These are phyloP conservation scores for Marasmius tenuissimus DNA, from an alignment of 1,284 basidiomycete species.

Conservation along the genomic window DNA sequence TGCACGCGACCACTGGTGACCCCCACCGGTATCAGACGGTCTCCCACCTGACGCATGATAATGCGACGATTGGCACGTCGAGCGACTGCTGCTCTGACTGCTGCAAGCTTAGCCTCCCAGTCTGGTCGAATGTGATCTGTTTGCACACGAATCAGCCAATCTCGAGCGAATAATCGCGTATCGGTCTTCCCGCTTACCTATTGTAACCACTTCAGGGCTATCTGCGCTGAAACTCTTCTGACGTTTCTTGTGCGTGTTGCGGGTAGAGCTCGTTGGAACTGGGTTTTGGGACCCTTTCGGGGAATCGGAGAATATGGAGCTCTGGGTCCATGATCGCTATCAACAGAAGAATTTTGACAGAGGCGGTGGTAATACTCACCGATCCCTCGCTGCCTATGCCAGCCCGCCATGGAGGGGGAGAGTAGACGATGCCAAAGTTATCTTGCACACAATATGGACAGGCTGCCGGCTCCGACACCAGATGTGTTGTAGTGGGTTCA, in stretches of 20 bases:
- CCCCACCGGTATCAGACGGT: conserved; percentile 94
- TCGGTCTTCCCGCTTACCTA: conserved; percentile 51
- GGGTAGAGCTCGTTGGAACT: conserved; percentile 29
- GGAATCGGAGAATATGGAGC: conserved; percentile 51
- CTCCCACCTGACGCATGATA: conserved; percentile 98
- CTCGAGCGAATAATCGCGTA: conserved; percentile 4
- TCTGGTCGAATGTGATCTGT: conserved; percentile 91
- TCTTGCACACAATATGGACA: conserved; percentile 98
- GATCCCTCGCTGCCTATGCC: conserved; percentile 71
- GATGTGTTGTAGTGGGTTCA: conserved; percentile 90
- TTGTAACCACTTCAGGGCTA: conserved; percentile 87
- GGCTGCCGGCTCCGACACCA: conserved; percentile 91
- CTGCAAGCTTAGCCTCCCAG: conserved; percentile 91
- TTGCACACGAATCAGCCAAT: conserved; percentile 14
- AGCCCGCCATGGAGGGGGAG: conserved; percentile 76
- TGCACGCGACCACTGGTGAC: conserved; percentile 84
- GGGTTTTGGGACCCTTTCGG: conserved; percentile 42
- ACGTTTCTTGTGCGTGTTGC: conserved; percentile 64
- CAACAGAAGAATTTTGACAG: conserved; percentile 3
- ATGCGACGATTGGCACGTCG: conserved; percentile 93
- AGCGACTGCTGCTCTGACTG: conserved; percentile 84
- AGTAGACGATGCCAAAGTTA: conserved; percentile 94
- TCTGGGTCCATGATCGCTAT: conserved; percentile 19
- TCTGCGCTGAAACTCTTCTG: conserved; percentile 78
- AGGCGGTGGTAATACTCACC: conserved; percentile 38